Evolutionary conservation across 164 flowering plant genomes (phyloP).

Genomic region (Kingdonia uniflora): DNA sequence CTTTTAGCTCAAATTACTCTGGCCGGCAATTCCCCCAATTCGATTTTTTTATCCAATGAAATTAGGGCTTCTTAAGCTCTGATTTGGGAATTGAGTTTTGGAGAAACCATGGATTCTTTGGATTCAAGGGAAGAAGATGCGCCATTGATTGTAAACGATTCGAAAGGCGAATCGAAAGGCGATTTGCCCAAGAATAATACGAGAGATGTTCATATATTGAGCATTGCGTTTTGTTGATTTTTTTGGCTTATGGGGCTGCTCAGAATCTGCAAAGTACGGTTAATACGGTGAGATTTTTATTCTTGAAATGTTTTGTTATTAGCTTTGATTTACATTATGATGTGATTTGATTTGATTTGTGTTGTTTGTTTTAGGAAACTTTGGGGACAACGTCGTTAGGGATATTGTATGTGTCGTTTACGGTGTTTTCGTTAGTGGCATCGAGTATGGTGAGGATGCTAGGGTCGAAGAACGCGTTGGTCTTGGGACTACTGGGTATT

Average conservation of each 20-base stretch:
- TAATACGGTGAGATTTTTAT: slow-evolving; percentile 45
- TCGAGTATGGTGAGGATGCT: slow-evolving; percentile 59
- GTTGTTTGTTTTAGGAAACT: slow-evolving; percentile 18
- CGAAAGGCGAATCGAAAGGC: slow-evolving; percentile 19
- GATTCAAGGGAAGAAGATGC: slow-evolving; percentile 36
- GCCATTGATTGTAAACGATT: slow-evolving; percentile 24
- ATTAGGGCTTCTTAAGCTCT: background rate
- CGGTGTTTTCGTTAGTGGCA: slow-evolving; percentile 66
- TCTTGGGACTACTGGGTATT: slow-evolving; percentile 89
- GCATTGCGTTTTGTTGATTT: slow-evolving; percentile 67
- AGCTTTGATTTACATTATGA: no score
- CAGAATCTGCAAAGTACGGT: slow-evolving; percentile 82
- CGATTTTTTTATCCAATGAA: background rate
- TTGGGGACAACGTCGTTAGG: slow-evolving; percentile 85
- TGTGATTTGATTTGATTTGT: no score
- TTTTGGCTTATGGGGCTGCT: slow-evolving; percentile 85
- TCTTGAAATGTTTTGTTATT: no score
- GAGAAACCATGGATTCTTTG: slow-evolving; percentile 7
- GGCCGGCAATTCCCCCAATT: slow-evolving; percentile 12
- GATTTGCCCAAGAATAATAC: slow-evolving; percentile 25
- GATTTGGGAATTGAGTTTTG: background rate
- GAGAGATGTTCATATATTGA: slow-evolving; percentile 68
- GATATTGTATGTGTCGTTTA: slow-evolving; percentile 77
- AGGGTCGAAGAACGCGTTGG: slow-evolving; percentile 72
- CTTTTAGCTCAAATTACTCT: slow-evolving; percentile 1